These are phyloP conservation scores for Colletotrichum ledebouriae DNA, from an alignment of 2,329 filamentous ascomycete genomes.

Conservation along the genomic window DNA sequence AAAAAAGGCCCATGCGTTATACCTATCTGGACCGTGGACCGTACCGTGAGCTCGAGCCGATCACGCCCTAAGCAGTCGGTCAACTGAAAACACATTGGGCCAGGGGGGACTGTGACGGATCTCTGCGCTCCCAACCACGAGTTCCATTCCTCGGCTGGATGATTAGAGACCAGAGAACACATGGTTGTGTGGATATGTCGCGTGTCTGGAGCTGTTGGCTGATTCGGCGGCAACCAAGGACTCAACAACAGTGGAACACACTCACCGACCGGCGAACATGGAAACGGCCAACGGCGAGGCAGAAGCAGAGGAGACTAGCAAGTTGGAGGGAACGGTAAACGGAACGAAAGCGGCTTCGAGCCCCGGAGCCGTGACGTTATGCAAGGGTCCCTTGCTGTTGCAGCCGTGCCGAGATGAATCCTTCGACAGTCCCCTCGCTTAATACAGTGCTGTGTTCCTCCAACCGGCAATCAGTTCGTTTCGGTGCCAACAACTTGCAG, in stretches of 20 bases:
- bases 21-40: too few species aligned
- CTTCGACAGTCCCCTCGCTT: neutral
- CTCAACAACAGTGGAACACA: slow-evolving; percentile 1
- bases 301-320: neutral
- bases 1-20: too few species aligned
- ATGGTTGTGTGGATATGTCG: slow-evolving; percentile 1
- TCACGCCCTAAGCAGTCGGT: too few species aligned
- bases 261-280: slow-evolving; percentile 14
- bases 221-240: slow-evolving; percentile 2
- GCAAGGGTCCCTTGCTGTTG: neutral
- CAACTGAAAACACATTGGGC: slow-evolving; percentile 1
- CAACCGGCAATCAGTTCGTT: too few species aligned
- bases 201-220: slow-evolving; percentile 12
- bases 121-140: slow-evolving; percentile 2
- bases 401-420: neutral
- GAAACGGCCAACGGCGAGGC: slow-evolving; percentile 15
- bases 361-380: slow-evolving; percentile 35
- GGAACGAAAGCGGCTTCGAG: slow-evolving; percentile 25
- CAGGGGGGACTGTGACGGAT: slow-evolving; percentile 9
- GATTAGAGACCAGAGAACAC: neutral
- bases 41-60: too few species aligned
- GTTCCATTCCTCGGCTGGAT: slow-evolving; percentile 1
- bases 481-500: neutral
- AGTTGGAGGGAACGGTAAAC: slow-evolving; percentile 10
- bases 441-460: neutral